Percentiles rank a stretch among this genome's conserved stretches.
Evolutionary conservation across 2,329 filamentous ascomycete species (phyloP).

Genomic region (Clonostachys chloroleuca): DNA sequence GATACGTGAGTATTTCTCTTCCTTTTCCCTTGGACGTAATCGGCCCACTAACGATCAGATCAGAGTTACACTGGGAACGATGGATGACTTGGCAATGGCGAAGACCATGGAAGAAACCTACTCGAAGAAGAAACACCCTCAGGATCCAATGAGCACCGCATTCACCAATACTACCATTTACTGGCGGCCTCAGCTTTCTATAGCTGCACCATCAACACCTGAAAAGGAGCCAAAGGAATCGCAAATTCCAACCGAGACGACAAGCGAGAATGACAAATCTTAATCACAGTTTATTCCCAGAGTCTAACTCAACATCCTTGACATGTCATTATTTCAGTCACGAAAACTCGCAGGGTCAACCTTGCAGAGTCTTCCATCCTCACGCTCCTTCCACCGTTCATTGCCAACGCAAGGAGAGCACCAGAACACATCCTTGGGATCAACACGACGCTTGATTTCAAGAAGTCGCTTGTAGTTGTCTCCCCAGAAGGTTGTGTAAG

Average conservation of each 20-base stretch:
- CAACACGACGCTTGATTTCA: slow-evolving; percentile 36
- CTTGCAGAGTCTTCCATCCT: background rate
- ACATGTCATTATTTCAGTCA: background rate
- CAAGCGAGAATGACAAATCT: background rate
- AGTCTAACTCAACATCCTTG: background rate
- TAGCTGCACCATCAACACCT: background rate
- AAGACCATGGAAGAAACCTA: slow-evolving; percentile 15
- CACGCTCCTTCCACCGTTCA: slow-evolving; percentile 26
- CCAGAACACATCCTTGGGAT: slow-evolving; percentile 43
- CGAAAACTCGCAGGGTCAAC: too few species aligned
- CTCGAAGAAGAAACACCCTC: slow-evolving; percentile 9
- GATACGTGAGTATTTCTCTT: slow-evolving; percentile 38
- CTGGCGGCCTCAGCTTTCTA: slow-evolving; percentile 6
- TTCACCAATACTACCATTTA: slow-evolving; percentile 19
- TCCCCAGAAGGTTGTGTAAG: slow-evolving; percentile 35
- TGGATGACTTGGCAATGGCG: slow-evolving; percentile 13
- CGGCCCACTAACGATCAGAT: background rate
- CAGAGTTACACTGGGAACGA: slow-evolving; percentile 7
- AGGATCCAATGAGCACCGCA: slow-evolving; percentile 9
- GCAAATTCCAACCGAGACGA: background rate
- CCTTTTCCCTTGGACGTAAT: background rate
- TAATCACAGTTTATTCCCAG: background rate
- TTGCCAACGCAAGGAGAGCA: slow-evolving; percentile 42
- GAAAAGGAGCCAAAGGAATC: background rate
- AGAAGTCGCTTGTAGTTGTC: slow-evolving; percentile 37